Conservation (phyloP, 495 filamentous ascomycete genomes). For the Amniculicola lignicola region DNA sequence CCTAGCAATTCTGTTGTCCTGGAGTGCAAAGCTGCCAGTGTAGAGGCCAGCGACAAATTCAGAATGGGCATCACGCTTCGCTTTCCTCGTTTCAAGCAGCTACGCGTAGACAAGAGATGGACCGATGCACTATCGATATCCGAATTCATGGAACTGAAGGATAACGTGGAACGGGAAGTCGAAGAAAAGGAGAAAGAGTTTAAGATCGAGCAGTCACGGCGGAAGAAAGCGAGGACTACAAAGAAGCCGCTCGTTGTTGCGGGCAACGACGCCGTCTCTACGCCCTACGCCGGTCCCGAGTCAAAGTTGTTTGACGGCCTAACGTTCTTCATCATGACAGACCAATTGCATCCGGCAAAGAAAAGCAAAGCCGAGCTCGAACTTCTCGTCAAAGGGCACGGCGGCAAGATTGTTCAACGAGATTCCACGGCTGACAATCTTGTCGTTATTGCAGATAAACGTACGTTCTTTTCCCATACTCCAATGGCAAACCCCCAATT, state of each 20-base stretch:
- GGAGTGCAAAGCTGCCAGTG: conserved; percentile 84
- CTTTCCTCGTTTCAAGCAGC: conserved; percentile 84
- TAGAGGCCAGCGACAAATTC: conserved; percentile 71
- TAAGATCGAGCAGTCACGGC: conserved; percentile 70
- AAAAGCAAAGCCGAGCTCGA: conserved; percentile 80
- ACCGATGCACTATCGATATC: conserved; percentile 69
- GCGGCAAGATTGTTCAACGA: conserved; percentile 77
- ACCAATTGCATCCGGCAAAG: conserved; percentile 56
- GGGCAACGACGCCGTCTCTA: conserved; percentile 48
- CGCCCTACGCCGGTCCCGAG: conserved; percentile 53
- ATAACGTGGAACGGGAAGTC: conserved; percentile 66
- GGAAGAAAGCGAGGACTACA: conserved; percentile 52
- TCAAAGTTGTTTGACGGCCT: conserved; percentile 68
- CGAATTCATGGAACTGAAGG: conserved; percentile 71
- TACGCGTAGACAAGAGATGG: conserved; percentile 84
- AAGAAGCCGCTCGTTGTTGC: conserved; percentile 72
- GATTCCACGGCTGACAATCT: conserved; percentile 58
- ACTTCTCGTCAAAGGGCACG: conserved; percentile 78
- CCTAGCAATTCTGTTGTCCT: conserved; percentile 84
- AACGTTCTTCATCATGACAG: conserved; percentile 74
- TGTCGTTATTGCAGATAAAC: conserved; percentile 73
- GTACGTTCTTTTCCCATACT: neutral
- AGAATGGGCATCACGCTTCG: conserved; percentile 74
- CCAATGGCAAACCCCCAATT: neutral
- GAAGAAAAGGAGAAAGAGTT: conserved; percentile 75